Percentiles rank a stretch among this genome's conserved stretches.
Evolutionary conservation across 108 stramenopile genomes (phyloP).

Genomic region (Cyclostephanos invisitatus): DNA sequence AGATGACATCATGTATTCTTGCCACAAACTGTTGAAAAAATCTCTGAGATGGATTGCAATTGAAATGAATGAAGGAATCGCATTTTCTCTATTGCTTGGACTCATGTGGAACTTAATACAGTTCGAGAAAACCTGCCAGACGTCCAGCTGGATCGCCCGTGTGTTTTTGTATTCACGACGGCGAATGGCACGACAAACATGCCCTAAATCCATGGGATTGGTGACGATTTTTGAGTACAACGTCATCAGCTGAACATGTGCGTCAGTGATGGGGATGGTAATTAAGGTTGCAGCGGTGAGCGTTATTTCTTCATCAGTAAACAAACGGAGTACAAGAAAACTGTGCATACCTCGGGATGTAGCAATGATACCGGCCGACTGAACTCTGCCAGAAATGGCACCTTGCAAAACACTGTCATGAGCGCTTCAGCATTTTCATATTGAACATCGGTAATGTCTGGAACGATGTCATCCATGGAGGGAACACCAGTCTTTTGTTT

Average conservation of each 20-base stretch:
- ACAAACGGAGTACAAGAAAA: constrained; percentile 3
- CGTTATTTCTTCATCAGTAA: not conserved
- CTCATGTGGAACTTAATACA: constrained; percentile 87
- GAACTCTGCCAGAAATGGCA: constrained; percentile 87
- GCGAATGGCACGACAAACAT: constrained; percentile 79
- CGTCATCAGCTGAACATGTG: constrained; percentile 52
- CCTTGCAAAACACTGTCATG: constrained; percentile 84
- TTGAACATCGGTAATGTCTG: constrained; percentile 67
- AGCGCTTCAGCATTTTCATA: constrained; percentile 73
- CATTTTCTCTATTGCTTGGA: constrained; percentile 71
- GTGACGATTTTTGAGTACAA: constrained; percentile 83
- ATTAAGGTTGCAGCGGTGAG: not conserved
- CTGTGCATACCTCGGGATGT: constrained; percentile 75
- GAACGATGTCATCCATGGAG: constrained; percentile 60
- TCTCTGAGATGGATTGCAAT: constrained; percentile 83
- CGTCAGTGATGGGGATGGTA: constrained; percentile 3
- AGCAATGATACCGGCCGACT: constrained; percentile 82
- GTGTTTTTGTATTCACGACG: constrained; percentile 68
- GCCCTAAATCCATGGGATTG: constrained; percentile 80
- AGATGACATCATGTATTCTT: constrained; percentile 82
- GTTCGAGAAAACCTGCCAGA: constrained; percentile 89
- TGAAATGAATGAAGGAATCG: constrained; percentile 81
- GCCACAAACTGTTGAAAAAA: constrained; percentile 86
- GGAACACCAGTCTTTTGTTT: constrained; percentile 45
- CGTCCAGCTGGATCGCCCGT: constrained; percentile 76